Base-by-base conservation (phyloP, 2,329 filamentous ascomycete species). In the Arthrobotrys megalospora region DNA sequence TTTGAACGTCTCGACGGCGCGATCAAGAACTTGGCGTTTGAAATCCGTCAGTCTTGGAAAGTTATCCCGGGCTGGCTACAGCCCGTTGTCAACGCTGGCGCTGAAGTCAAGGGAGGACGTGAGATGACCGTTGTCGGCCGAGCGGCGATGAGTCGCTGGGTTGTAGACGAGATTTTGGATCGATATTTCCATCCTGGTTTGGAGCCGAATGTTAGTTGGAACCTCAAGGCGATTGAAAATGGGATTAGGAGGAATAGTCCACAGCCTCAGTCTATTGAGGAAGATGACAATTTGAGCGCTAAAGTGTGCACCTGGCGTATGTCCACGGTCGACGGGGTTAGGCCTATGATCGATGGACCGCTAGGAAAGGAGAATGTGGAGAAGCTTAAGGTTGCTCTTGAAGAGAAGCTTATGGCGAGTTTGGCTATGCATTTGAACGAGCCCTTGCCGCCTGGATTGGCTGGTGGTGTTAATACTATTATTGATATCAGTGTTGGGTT, bases 101-200 rank as follows among this genome's bases (percentile, higher is more conserved):
- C 94, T 0, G 88, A 96, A 67, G 89, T 91, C 82, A 93, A 91
- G 8, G 96, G 94, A 79, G 97, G 94, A 83, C 94, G 97, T 84
- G 96, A 99, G 85, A 99, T 99, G 96, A 98, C 94, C 6, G 94
- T 94, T 4, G 92, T 97, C 24, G 96, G 96, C 14, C 90, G 95
- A 67, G 94, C 95, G 11, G 90, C 94, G 80, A 94, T 99, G 81
- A 92, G 92, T 32, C 90, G 91, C 77, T 99, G 95, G 93, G 86
- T 99, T 5, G 91, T 95, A 24, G 93, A 97, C 55, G 93, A 97
- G 83, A 89, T 98, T 50, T 97, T 98, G 83, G 91, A 96, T 83
- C 91, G 91, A 67, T 94, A 92, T 84, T 98, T 99, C 85, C 96
- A 99, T 83, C 96, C 96, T 0, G 91, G 91, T 8, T 88, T 99